Percentiles rank a stretch among this genome's conserved stretches.
These are phyloP conservation scores for Euphorbia lathyris DNA, from an alignment of 345 rosid genomes.

Conservation along the genomic window DNA sequence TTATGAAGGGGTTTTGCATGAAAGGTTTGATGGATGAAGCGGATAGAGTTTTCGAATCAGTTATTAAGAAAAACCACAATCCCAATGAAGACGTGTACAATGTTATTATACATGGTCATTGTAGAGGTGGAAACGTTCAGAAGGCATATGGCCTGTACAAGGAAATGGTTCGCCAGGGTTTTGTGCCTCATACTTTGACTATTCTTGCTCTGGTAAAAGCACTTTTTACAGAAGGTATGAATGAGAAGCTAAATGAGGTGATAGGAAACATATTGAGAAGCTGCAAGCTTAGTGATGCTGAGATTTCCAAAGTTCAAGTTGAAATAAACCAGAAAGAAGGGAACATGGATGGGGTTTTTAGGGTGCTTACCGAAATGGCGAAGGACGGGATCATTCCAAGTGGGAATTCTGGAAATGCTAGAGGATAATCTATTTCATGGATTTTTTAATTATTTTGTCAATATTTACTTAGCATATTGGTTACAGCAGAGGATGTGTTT, in stretches of 20 bases:
- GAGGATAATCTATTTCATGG: slow-evolving; percentile 7
- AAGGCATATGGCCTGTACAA: slow-evolving; percentile 66
- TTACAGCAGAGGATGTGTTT: neutral
- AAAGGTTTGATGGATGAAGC: slow-evolving; percentile 90
- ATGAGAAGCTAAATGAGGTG: slow-evolving; percentile 48
- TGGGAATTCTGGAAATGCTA: slow-evolving; percentile 2
- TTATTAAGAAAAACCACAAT: slow-evolving; percentile 55
- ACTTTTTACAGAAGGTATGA: slow-evolving; percentile 52
- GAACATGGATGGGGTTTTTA: slow-evolving; percentile 68
- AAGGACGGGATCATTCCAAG: slow-evolving; percentile 81
- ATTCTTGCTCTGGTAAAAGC: slow-evolving; percentile 65
- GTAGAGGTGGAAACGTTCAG: slow-evolving; percentile 48
- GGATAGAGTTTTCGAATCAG: slow-evolving; percentile 59
- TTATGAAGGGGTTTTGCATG: slow-evolving; percentile 86
- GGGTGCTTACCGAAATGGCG: slow-evolving; percentile 75
- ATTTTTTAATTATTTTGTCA: neutral
- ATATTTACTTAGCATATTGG: neutral
- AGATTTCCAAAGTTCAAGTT: slow-evolving; percentile 62
- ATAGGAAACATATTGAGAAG: slow-evolving; percentile 53
- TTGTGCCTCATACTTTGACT: slow-evolving; percentile 66
- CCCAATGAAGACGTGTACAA: slow-evolving; percentile 71
- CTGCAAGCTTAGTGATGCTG: slow-evolving; percentile 76
- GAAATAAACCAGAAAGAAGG: slow-evolving; percentile 86
- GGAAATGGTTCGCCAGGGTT: slow-evolving; percentile 57
- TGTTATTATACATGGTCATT: slow-evolving; percentile 81